phyloP scores from a whole-genome alignment of 2,329 filamentous ascomycete genomes.

The Xylariaceae sp. region DNA sequence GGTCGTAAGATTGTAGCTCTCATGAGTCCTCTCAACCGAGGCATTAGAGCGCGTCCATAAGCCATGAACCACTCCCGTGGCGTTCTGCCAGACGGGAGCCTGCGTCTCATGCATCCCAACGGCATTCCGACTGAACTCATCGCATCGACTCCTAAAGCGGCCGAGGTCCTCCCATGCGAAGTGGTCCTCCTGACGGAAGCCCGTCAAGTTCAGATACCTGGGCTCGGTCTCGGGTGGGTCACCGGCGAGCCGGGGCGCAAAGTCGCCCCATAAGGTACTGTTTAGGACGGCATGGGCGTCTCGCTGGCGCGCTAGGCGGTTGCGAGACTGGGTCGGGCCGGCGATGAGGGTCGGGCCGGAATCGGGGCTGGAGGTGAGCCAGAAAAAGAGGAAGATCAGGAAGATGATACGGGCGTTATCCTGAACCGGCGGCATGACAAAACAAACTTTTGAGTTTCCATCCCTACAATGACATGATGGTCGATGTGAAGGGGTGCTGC shows the following conservation, averaged over 20 bases:
- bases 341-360: conserved; percentile 38
- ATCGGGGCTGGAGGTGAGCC: conserved; percentile 41
- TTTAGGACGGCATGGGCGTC: conserved; percentile 51
- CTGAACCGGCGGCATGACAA: conserved; percentile 44
- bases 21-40: conserved; percentile 42
- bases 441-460: conserved; percentile 22
- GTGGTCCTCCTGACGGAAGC: conserved; percentile 66
- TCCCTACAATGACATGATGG: conserved; percentile 20
- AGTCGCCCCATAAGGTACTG: conserved; percentile 55
- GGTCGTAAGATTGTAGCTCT: conserved; percentile 57
- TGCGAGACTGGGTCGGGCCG: conserved; percentile 38
- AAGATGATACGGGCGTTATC: conserved; percentile 42
- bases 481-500: conserved; percentile 5
- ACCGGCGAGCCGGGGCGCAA: conserved; percentile 39
- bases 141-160: conserved; percentile 59
- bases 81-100: conserved; percentile 64
- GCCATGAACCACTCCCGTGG: conserved; percentile 72
- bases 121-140: conserved; percentile 54
- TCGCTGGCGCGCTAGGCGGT: conserved; percentile 48
- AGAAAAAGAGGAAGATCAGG: conserved; percentile 41
- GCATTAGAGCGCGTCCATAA: conserved; percentile 61
- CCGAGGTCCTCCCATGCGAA: conserved; percentile 73
- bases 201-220: conserved; percentile 65
- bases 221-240: conserved; percentile 29
- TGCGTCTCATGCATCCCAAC: conserved; percentile 38